Evolutionary conservation across 2,329 filamentous ascomycete genomes (phyloP), one percentile per base, ranked within the genome.

Genomic region (Hypomyces rosellus): DNA sequence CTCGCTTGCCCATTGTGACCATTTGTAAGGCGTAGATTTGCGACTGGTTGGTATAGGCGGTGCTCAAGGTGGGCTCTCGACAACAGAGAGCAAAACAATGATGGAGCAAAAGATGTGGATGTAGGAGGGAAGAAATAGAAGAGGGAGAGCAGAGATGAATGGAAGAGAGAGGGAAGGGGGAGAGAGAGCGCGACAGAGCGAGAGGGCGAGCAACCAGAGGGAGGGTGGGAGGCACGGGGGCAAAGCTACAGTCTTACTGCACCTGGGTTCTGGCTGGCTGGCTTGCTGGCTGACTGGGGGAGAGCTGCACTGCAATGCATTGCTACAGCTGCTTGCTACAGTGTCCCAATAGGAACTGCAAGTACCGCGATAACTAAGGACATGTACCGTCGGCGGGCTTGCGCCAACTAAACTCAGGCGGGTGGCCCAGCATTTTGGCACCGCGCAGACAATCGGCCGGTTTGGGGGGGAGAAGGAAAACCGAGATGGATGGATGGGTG

Each of bases 1-100:
- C 76, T 70, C 75, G 74, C 74, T 78, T 78, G 61, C 75, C 75
- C 73, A 77, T 77, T 54, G 51, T 66, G 51, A 34, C 16, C 46
- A 18, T 12, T 20, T 40, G 15, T 15, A 40, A 12, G 38, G 14
- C 15, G 38, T 16, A 20, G 7, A 16, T 40, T 12, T 41, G 34
- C 39, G 46, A 41, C 45, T 54, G 51, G 20, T 45, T 20, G 40
- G 36, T 40, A 22, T 30, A 42, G 51, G 46, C 34, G 47, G 51
- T 20, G 14, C 15, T 9, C 2, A 15, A 14, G 14, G 3, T 30
- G 6, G 6, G 25, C 25, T 30, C 16, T 39, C 14, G 6, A 39
- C 37, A 18, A 18, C 37, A 39, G 39, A 22, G 25, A 18, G n/a
- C n/a, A 18, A 39, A 18, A 18, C 37, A 30, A 30, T 30, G 25